phyloP scores from a whole-genome alignment of 2,329 filamentous ascomycete genomes.

The Gremmenia infestans region DNA sequence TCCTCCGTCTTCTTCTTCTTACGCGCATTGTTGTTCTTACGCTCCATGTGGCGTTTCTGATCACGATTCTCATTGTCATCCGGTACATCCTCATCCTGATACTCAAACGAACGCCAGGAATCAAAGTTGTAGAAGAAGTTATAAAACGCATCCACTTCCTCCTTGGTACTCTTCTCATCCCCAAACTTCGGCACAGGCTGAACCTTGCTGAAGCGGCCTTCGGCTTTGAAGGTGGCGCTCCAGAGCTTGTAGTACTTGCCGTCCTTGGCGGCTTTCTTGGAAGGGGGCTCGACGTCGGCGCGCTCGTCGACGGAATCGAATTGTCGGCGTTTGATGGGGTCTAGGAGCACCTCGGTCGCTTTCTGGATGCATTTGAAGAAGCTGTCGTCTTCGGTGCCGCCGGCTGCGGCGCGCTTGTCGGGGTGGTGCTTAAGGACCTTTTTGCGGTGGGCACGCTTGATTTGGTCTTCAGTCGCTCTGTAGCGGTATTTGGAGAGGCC shows the following conservation, averaged over 20 bases:
- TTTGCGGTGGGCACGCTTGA: slow-evolving; percentile 98
- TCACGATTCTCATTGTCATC: slow-evolving; percentile 99
- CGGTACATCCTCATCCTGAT: slow-evolving; percentile 96
- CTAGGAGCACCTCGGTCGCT: slow-evolving; percentile 86
- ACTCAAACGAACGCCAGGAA: slow-evolving; percentile 96
- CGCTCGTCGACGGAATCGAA: slow-evolving; percentile 95
- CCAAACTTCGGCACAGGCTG: slow-evolving; percentile 87
- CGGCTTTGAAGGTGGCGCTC: slow-evolving; percentile 83
- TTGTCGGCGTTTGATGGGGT: slow-evolving; percentile 88
- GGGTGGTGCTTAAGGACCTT: slow-evolving; percentile 99
- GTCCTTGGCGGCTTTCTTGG: slow-evolving; percentile 83
- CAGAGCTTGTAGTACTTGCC: slow-evolving; percentile 95
- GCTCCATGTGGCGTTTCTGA: slow-evolving; percentile 96
- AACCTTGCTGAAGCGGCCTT: slow-evolving; percentile 85
- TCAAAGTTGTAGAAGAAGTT: slow-evolving; percentile 99
- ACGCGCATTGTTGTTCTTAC: slow-evolving; percentile 95
- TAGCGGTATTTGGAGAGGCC: slow-evolving; percentile 89
- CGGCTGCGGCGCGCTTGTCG: slow-evolving; percentile 94
- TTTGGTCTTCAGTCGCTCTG: slow-evolving; percentile 93
- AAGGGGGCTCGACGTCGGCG: slow-evolving; percentile 86
- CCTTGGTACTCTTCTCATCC: slow-evolving; percentile 75
- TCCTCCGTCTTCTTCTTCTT: slow-evolving; percentile 99
- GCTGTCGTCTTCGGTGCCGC: slow-evolving; percentile 84
- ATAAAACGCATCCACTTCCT: slow-evolving; percentile 93
- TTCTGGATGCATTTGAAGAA: slow-evolving; percentile 99